Evolutionary conservation across 352 stramenopile genomes (phyloP).

Genomic region (Phytophthora sp.): DNA sequence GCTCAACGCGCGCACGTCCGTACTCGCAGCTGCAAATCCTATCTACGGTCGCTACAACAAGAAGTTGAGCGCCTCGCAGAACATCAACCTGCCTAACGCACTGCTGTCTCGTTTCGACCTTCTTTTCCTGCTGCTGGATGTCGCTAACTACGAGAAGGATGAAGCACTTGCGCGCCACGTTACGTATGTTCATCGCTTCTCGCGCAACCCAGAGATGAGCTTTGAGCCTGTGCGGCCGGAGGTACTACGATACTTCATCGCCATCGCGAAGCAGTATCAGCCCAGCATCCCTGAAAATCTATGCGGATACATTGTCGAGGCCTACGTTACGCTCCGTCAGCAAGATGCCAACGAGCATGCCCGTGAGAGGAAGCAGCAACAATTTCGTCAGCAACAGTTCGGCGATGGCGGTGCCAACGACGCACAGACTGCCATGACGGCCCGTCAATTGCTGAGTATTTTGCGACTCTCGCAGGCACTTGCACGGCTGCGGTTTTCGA

Average conservation of each 20-base stretch:
- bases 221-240: conserved; percentile 93
- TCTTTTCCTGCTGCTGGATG: conserved; percentile 98
- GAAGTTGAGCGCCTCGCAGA: conserved; percentile 91
- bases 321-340: conserved; percentile 97
- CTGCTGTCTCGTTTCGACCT: conserved; percentile 99
- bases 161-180: conserved; percentile 92
- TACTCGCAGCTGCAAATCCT: conserved; percentile 99
- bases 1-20: conserved; percentile 95
- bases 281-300: conserved; percentile 92
- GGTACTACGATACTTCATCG: conserved; percentile 91
- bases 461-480: conserved; percentile 97
- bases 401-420: conserved; percentile 67
- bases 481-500: conserved; percentile 95
- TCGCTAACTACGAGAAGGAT: conserved; percentile 94
- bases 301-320: conserved; percentile 98
- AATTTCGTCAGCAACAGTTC: conserved; percentile 45
- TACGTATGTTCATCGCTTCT: conserved; percentile 92
- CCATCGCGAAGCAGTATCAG: conserved; percentile 88
- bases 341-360: conserved; percentile 90
- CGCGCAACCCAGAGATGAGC: conserved; percentile 89
- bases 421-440: conserved; percentile 98
- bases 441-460: conserved; percentile 98
- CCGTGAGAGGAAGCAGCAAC: conserved; percentile 61
- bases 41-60: conserved; percentile 95
- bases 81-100: conserved; percentile 99